Conservation (phyloP, 805 yeast species). For the Grigorovia humatica region DNA sequence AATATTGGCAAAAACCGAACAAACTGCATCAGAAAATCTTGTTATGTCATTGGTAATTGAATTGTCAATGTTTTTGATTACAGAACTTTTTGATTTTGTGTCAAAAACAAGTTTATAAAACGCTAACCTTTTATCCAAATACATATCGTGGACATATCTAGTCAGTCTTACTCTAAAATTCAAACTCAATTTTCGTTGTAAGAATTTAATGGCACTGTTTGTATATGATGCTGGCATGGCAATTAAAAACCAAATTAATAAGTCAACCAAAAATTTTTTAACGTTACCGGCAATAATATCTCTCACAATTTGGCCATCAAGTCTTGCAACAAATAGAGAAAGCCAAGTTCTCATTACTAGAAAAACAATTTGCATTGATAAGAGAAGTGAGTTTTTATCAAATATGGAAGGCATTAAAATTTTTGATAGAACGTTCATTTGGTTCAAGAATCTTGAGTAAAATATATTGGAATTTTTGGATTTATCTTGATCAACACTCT, state of each 20-base stretch:
- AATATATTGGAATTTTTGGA: constrained; percentile 24
- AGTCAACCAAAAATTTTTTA: constrained; percentile 60
- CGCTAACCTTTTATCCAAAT: constrained; percentile 68
- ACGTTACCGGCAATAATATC: constrained; percentile 79
- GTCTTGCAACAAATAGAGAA: constrained; percentile 71
- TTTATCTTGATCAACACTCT: constrained; percentile 18
- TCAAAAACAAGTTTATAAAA: constrained; percentile 73
- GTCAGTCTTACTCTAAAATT: constrained; percentile 77
- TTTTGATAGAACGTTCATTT: constrained; percentile 65
- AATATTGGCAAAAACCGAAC: constrained; percentile 74
- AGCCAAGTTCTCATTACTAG: constrained; percentile 78
- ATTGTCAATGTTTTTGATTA: constrained; percentile 59
- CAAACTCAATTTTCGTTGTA: constrained; percentile 65
- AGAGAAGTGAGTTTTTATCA: constrained; percentile 54
- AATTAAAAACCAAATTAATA: constrained; percentile 77
- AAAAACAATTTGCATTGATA: constrained; percentile 63
- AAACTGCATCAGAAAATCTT: constrained; percentile 68
- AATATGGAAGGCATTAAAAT: constrained; percentile 69
- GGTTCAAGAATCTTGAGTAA: constrained; percentile 60
- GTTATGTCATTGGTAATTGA: constrained; percentile 79
- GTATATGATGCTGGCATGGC: constrained; percentile 92
- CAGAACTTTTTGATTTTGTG: constrained; percentile 31
- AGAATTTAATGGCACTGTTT: constrained; percentile 75
- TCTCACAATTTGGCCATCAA: constrained; percentile 87
- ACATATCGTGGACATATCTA: constrained; percentile 83